Evolutionary conservation across 2,329 filamentous ascomycete genomes (phyloP), one percentile per base, ranked within the genome.

Genomic region (Fusarium nygamai): DNA sequence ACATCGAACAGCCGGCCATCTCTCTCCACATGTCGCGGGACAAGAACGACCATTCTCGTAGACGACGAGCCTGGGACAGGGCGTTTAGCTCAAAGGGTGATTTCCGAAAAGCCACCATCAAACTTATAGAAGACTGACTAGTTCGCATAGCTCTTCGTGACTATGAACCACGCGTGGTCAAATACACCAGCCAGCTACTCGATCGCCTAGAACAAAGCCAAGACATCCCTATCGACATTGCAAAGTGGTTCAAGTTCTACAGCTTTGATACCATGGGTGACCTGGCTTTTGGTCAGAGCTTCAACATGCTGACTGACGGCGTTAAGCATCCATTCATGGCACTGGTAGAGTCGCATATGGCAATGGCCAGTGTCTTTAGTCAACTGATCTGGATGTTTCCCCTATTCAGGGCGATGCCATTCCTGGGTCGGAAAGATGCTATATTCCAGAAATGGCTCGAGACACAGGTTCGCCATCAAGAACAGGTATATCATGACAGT

Each of bases 101-200:
- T 0, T 11, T 16, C 4, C 3, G 1, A 10, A 4, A 1, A 14
- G 16, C 3, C 16, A 3, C 22, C 0, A 19, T n/a, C 29, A 24
- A 50, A 19, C 3, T 19, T n/a, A 0, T 3, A 20, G 4, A n/a
- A 19, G 9, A 1, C 47, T 50, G 9, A 50, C 7, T 6, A 12
- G 7, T 19, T 9, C 11, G 3, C 6, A 14, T 11, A 53, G 50
- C 50, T 4, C 17, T 36, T 1, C 33, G 33, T 3, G 19, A 53
- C 3, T 53, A 53, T 10, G n/a, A 53, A 7, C n/a, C 19, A 4
- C n/a, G 33, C 5, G 50, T 53, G 7, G 33, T 27, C 50, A 27
- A 36, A 53, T 36, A 53, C 12, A 36, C 50, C 13, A 36, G 7
- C 9, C 50, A 36, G 19, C 10, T 53, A 8, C 50, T 53, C 33